Base-by-base conservation (phyloP, 371 early-diverging fungal genomes). In the Saksenaea oblongispora region DNA sequence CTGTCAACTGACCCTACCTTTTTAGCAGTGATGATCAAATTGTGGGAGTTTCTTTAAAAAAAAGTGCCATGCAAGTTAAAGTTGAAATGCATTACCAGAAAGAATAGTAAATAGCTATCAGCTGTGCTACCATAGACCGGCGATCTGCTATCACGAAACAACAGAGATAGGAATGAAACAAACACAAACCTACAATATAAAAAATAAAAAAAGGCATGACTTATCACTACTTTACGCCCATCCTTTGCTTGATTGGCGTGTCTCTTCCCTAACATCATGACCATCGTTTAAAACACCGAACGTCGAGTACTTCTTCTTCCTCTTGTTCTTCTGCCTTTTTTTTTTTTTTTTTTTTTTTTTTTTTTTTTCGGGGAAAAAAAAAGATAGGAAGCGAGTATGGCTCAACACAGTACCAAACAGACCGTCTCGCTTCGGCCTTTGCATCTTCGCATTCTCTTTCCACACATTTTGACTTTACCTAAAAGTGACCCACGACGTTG, bases 371-470 rank as follows among this genome's bases (percentile, higher is more conserved):
- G 10, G 10, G n/a, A 39, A 11, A 11, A 11, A 11, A 11, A n/a
- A 11, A 39, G 10, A 39, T 1, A 14, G 39, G 10, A 2, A 22
- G 18, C 22, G 10, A 22, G 10, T 18, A 47, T 47, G 47, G 22
- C 47, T 0, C 18, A 47, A 47, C 22, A 47, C 11, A 11, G 10
- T 14, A 39, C 15, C 39, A 11, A n/a, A 58, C 34, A 14, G n/a
- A 62, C 57, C 26, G 59, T 56, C 39, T 41, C 67, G 3, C 54
- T 76, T 15, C 42, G 77, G 24, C 73, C 75, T 4, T 58, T 74
- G 11, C 77, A 80, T 62, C 39, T 80, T 15, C 73, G 80, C 22
- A 71, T 80, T 57, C 63, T 80, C 15, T 80, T 76, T 59, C 80
- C 80, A 11, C 61, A 80, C n/a, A 36, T 80, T 26, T 64, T 76